Evolutionary conservation across 148 eudicot genomes (phyloP).

Genomic region (Chenopodium album): DNA sequence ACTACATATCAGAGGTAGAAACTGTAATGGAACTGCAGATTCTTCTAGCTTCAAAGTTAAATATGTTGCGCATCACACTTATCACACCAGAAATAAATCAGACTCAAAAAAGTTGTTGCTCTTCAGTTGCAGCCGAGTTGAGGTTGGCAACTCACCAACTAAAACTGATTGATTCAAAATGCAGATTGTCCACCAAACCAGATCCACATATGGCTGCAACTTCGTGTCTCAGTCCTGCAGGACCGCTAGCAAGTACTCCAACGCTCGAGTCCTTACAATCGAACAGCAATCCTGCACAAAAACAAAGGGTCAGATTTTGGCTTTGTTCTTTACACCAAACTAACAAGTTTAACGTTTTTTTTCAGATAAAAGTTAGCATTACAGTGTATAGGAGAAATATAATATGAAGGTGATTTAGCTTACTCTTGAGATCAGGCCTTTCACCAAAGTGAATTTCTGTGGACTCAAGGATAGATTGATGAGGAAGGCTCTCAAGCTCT

Average conservation of each 20-base stretch:
- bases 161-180: conserved; percentile 89
- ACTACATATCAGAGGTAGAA: not conserved
- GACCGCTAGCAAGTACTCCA: conserved; percentile 81
- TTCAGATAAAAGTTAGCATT: not conserved
- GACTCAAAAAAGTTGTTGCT: not conserved
- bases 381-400: not conserved
- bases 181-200: conserved; percentile 59
- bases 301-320: not conserved
- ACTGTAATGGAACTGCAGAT: not conserved
- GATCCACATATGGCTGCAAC: conserved; percentile 79
- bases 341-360: too few relatives aligned
- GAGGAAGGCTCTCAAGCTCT: conserved; percentile 86
- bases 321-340: not conserved
- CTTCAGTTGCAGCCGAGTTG: not conserved
- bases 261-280: conserved; percentile 58
- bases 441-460: conserved; percentile 64
- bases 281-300: conserved; percentile 48
- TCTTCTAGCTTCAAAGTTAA: not conserved
- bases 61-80: not conserved
- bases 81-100: not conserved
- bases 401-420: conserved; percentile 20
- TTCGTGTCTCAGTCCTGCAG: conserved; percentile 65
- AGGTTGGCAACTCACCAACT: conserved; percentile 54
- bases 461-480: conserved; percentile 48
- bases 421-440: conserved; percentile 89